Evolutionary conservation across 1,284 basidiomycete species (phyloP).

Genomic region (Cutaneotrichosporon daszewskae): DNA sequence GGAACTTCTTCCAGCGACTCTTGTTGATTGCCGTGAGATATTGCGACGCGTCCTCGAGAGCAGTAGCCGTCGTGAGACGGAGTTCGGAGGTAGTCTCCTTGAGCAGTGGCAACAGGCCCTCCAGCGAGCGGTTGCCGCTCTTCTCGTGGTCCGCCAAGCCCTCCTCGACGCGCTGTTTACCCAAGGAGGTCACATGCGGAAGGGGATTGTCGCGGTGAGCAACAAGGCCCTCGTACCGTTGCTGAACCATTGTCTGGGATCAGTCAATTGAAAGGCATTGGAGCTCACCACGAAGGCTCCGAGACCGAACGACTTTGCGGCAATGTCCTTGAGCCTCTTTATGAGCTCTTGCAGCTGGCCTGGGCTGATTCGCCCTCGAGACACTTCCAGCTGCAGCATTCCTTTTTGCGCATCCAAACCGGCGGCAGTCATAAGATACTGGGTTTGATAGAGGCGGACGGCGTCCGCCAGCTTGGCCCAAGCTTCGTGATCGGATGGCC

Average conservation of each 20-base stretch:
- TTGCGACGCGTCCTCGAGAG: slow-evolving; percentile 42
- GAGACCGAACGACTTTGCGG: slow-evolving; percentile 30
- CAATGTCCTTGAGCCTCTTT: slow-evolving; percentile 35
- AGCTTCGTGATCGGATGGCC: slow-evolving; percentile 22
- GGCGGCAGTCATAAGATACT: too few relatives aligned
- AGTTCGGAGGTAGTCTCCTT: slow-evolving; percentile 50
- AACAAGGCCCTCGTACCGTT: slow-evolving; percentile 19
- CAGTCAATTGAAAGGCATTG: not conserved
- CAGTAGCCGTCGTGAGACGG: slow-evolving; percentile 46
- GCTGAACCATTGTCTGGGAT: slow-evolving; percentile 31
- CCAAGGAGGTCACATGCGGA: slow-evolving; percentile 12
- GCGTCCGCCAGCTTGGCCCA: too few relatives aligned
- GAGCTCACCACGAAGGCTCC: slow-evolving; percentile 33
- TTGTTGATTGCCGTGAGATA: slow-evolving; percentile 53
- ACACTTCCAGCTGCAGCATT: slow-evolving; percentile 49
- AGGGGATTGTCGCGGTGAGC: slow-evolving; percentile 7
- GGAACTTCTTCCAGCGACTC: slow-evolving; percentile 50
- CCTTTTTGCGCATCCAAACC: too few relatives aligned
- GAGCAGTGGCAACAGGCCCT: slow-evolving; percentile 53
- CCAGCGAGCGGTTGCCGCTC: slow-evolving; percentile 8
- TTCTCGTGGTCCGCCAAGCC: slow-evolving; percentile 14
- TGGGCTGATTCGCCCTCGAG: slow-evolving; percentile 45
- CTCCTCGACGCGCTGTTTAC: not conserved
- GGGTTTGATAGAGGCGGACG: too few relatives aligned
- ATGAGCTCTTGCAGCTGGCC: slow-evolving; percentile 43